phyloP scores from a whole-genome alignment of 1,139 yeast genomes.

The Arxiozyma telluris region DNA sequence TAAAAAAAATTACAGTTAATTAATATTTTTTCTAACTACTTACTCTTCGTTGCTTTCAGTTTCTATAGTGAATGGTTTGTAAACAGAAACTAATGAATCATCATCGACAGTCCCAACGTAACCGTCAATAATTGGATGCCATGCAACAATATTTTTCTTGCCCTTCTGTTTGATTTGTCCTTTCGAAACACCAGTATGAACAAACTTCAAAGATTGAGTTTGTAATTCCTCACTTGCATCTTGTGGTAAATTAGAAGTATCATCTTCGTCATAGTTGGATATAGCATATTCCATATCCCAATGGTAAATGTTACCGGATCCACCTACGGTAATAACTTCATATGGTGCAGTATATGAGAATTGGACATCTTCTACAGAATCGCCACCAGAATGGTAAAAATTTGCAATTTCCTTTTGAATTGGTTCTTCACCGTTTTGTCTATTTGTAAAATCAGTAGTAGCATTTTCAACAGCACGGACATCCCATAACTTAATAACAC shows the following conservation, averaged over 20 bases:
- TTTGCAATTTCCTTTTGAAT: slow-evolving; percentile 23
- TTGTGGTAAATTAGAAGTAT: slow-evolving; percentile 18
- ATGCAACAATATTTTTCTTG: slow-evolving; percentile 20
- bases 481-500: slow-evolving; percentile 30
- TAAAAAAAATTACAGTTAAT: no score
- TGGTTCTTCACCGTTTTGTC: slow-evolving; percentile 26
- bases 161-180: slow-evolving; percentile 12
- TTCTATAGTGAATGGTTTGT: slow-evolving; percentile 17
- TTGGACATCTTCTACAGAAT: slow-evolving; percentile 27
- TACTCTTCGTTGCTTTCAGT: slow-evolving; percentile 1
- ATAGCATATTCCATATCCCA: slow-evolving; percentile 28
- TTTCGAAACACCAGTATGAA: slow-evolving; percentile 24
- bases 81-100: slow-evolving; percentile 22
- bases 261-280: slow-evolving; percentile 21
- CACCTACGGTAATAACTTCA: slow-evolving; percentile 27
- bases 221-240: slow-evolving; percentile 18
- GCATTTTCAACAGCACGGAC: slow-evolving; percentile 26
- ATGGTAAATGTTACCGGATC: slow-evolving; percentile 28
- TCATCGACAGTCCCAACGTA: slow-evolving; percentile 24
- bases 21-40: background rate
- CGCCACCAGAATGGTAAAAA: slow-evolving; percentile 27
- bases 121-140: slow-evolving; percentile 22
- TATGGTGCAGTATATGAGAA: slow-evolving; percentile 25
- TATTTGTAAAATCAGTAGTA: slow-evolving; percentile 16
- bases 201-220: slow-evolving; percentile 19